Evolutionary conservation across 129 eudicot genomes (phyloP).

Genomic region (Gnaphalium uliginosum): DNA sequence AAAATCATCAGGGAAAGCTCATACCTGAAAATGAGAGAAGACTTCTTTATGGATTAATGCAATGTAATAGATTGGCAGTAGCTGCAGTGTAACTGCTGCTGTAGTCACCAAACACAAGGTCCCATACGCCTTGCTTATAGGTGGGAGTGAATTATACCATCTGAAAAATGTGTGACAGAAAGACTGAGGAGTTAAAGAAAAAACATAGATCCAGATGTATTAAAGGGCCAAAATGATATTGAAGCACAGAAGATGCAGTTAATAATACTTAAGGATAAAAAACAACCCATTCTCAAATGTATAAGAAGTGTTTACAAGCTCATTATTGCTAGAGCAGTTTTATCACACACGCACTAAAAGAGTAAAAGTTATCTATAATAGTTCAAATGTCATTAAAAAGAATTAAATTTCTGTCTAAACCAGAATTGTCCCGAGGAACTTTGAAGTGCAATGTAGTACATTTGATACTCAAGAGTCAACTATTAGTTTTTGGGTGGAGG

Average conservation of each 20-base stretch:
- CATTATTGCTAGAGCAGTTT: neutral
- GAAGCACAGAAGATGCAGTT: neutral
- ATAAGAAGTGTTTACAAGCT: neutral
- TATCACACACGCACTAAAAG: neutral
- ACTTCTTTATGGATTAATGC: conserved; percentile 21
- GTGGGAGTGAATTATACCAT: conserved; percentile 28
- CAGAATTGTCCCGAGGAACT: conserved; percentile 3
- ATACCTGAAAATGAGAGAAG: conserved; percentile 24
- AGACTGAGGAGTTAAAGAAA: neutral
- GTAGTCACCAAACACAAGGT: conserved; percentile 28
- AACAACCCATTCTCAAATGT: neutral
- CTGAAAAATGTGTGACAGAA: neutral
- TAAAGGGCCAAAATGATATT: neutral
- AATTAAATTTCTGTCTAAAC: neutral
- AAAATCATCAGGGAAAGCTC: neutral
- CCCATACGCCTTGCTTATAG: conserved; percentile 24
- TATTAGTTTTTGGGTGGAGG: neutral
- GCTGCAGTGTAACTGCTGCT: conserved; percentile 22
- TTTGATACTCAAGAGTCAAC: neutral
- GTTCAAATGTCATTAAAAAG: neutral
- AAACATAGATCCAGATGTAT: neutral
- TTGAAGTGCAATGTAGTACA: neutral
- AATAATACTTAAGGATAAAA: neutral
- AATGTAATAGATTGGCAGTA: conserved; percentile 20
- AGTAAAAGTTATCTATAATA: neutral